Percentiles rank a stretch among this genome's conserved stretches.
Conservation (phyloP, 768 basidiomycete species). For the Hypholoma sublateritium region DNA sequence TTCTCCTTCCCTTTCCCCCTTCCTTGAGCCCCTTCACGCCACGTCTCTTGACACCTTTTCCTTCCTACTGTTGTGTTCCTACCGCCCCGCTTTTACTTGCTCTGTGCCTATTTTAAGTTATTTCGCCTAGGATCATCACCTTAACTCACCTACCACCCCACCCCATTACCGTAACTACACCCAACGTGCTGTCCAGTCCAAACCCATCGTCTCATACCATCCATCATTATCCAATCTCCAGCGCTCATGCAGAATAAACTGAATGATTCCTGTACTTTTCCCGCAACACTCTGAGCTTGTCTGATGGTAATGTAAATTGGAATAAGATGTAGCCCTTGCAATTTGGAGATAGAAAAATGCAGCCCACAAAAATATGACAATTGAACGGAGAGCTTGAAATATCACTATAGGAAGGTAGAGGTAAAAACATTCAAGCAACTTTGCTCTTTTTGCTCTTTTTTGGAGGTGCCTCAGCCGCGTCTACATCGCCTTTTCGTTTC, state of each 20-base stretch:
- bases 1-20: too few species aligned
- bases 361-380: not conserved
- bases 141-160: not conserved
- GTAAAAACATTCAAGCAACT: constrained; percentile 15
- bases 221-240: not conserved
- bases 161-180: not conserved
- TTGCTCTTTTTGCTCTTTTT: constrained; percentile 54
- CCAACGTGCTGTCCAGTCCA: not conserved
- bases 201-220: not conserved
- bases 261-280: too few species aligned
- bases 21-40: too few species aligned
- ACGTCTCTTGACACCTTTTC: too few species aligned
- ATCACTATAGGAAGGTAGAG: not conserved
- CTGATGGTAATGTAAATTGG: too few species aligned
- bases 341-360: not conserved
- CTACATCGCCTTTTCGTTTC: constrained; percentile 40
- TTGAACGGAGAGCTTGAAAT: not conserved
- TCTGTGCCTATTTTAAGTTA: constrained; percentile 5
- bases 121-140: constrained; percentile 2
- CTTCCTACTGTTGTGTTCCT: too few species aligned
- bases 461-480: constrained; percentile 16
- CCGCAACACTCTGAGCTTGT: too few species aligned
- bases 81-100: not conserved
- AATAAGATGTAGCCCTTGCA: too few species aligned
- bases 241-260: too few species aligned